Conservation (phyloP, 2,329 filamentous ascomycete genomes). For the Colletotrichum kahawae region DNA sequence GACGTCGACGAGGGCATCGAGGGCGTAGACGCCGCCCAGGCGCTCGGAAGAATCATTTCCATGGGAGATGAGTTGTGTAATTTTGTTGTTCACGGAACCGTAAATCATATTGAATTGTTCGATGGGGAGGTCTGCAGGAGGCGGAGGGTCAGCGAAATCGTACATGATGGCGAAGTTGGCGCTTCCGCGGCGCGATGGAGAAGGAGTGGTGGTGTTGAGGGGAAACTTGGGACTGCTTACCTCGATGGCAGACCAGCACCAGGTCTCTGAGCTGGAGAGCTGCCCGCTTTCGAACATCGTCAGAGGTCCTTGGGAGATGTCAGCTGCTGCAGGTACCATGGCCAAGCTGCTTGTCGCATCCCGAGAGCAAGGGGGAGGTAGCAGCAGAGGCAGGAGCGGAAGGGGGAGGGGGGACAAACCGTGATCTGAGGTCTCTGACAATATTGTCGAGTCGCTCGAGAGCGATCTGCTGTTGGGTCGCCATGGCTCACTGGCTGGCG, state of each 20-base stretch:
- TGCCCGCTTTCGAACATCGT: slow-evolving; percentile 58
- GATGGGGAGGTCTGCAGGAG: slow-evolving; percentile 69
- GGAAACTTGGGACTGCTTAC: slow-evolving; percentile 35
- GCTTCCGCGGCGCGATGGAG: background rate
- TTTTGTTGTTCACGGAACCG: slow-evolving; percentile 60
- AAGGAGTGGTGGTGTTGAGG: background rate
- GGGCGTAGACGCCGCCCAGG: slow-evolving; percentile 87
- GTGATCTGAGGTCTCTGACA: slow-evolving; percentile 60
- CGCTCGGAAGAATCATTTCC: slow-evolving; percentile 87
- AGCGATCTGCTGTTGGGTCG: slow-evolving; percentile 55
- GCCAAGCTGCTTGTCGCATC: background rate
- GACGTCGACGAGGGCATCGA: slow-evolving; percentile 94
- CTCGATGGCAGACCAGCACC: slow-evolving; percentile 60
- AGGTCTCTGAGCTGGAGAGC: slow-evolving; percentile 61
- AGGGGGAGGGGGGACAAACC: slow-evolving; percentile 41
- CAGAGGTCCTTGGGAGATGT: slow-evolving; percentile 28
- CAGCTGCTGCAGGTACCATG: background rate
- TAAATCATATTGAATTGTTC: slow-evolving; percentile 75
- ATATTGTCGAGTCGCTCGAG: slow-evolving; percentile 61
- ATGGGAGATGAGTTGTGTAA: slow-evolving; percentile 75
- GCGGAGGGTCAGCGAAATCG: background rate
- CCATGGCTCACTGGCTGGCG: slow-evolving; percentile 35
- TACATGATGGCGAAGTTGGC: background rate
- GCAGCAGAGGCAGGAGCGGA: background rate
- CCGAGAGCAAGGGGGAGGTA: background rate